phyloP scores from a whole-genome alignment of 768 basidiomycete genomes.

The Erythrobasidium yunnanense region DNA sequence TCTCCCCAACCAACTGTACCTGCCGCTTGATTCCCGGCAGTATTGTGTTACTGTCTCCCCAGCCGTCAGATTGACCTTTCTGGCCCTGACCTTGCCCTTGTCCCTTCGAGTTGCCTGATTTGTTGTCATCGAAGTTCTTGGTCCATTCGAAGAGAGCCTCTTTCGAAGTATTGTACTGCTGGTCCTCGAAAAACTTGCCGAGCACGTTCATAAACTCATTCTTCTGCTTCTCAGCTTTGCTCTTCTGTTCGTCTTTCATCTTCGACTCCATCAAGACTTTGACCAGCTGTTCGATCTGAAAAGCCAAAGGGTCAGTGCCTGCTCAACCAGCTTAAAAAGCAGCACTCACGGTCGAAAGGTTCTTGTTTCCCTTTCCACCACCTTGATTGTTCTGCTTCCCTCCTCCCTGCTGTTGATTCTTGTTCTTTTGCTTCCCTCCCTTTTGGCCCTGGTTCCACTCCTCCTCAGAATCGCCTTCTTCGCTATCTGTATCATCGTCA shows the following conservation, averaged over 20 bases:
- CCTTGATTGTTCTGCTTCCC: neutral
- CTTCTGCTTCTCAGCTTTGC: neutral
- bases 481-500: neutral
- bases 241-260: conserved; percentile 4
- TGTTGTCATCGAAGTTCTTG: conserved; percentile 1
- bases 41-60: too few species aligned
- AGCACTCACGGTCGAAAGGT: conserved; percentile 7
- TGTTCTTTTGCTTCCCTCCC: neutral
- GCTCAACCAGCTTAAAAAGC: neutral
- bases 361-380: conserved; percentile 5
- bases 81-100: conserved; percentile 3
- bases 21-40: too few species aligned
- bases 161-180: neutral
- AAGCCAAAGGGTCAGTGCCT: neutral
- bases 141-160: conserved; percentile 1
- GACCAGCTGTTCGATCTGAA: conserved; percentile 5
- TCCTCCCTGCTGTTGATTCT: conserved; percentile 1
- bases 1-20: too few species aligned
- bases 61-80: too few species aligned
- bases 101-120: too few species aligned
- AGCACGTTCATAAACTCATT: neutral
- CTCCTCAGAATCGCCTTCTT: neutral
- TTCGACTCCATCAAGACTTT: conserved; percentile 14
- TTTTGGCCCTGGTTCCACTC: neutral
- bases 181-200: conserved; percentile 3